phyloP scores from a whole-genome alignment of 805 yeast species.

The Torulaspora maleeae region DNA sequence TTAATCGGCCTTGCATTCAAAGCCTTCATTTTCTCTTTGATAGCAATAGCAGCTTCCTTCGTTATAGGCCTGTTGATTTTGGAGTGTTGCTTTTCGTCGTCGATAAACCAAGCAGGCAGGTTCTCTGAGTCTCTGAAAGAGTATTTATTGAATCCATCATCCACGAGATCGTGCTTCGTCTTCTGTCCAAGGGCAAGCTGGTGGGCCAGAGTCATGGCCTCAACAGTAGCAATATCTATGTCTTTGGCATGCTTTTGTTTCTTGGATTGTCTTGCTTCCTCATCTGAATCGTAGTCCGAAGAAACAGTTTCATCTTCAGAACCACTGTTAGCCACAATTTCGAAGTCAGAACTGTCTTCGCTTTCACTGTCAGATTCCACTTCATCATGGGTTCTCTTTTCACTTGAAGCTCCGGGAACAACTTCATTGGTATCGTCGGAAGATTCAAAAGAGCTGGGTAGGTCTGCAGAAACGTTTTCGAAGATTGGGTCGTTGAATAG shows the following conservation, averaged over 20 bases:
- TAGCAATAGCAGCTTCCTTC: slow-evolving; percentile 81
- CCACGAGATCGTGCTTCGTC: slow-evolving; percentile 77
- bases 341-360: slow-evolving; percentile 38
- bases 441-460: slow-evolving; percentile 21
- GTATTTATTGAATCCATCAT: slow-evolving; percentile 88
- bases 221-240: slow-evolving; percentile 83
- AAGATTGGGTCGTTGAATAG: slow-evolving; percentile 53
- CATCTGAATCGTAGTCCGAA: slow-evolving; percentile 50
- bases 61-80: slow-evolving; percentile 88
- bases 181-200: slow-evolving; percentile 87
- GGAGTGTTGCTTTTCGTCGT: slow-evolving; percentile 84
- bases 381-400: slow-evolving; percentile 20
- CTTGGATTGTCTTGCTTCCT: slow-evolving; percentile 43
- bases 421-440: slow-evolving; percentile 6
- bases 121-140: slow-evolving; percentile 89
- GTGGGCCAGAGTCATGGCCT: slow-evolving; percentile 97
- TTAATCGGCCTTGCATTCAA: slow-evolving; percentile 96
- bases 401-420: neutral
- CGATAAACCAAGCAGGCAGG: slow-evolving; percentile 94
- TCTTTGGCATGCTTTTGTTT: slow-evolving; percentile 51
- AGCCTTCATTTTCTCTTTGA: slow-evolving; percentile 69
- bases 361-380: slow-evolving; percentile 14
- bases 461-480: slow-evolving; percentile 42
- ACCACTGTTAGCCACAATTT: slow-evolving; percentile 44
- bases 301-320: slow-evolving; percentile 38